Evolutionary conservation across 345 rosid genomes (phyloP).

Genomic region (Aquilaria yunnanensis): DNA sequence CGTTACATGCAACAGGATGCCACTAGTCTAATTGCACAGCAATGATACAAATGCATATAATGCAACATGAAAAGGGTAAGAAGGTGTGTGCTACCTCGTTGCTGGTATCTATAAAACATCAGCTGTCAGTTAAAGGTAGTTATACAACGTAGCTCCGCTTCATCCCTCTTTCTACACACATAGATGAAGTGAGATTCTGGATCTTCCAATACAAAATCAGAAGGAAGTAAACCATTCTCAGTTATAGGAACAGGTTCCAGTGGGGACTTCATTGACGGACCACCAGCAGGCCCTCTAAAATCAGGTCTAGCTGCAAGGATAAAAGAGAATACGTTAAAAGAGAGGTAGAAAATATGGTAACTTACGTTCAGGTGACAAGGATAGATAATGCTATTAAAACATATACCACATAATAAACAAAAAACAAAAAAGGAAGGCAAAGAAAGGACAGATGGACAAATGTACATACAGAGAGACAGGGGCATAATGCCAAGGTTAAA

Average conservation of each 20-base stretch:
- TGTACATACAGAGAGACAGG: neutral
- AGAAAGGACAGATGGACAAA: neutral
- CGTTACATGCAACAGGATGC: slow-evolving; percentile 10
- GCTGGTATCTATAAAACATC: slow-evolving; percentile 21
- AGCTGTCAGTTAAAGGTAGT: slow-evolving; percentile 33
- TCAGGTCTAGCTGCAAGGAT: slow-evolving; percentile 80
- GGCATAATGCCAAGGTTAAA: neutral
- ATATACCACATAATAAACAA: neutral
- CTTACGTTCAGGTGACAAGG: neutral
- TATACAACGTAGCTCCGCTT: slow-evolving; percentile 21
- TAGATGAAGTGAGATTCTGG: slow-evolving; percentile 93
- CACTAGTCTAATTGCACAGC: slow-evolving; percentile 13
- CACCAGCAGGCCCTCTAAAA: slow-evolving; percentile 37
- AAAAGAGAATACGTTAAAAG: neutral
- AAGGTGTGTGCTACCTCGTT: slow-evolving; percentile 2
- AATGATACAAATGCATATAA: slow-evolving; percentile 9
- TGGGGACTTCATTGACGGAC: slow-evolving; percentile 38
- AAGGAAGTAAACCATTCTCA: slow-evolving; percentile 58
- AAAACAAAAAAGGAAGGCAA: neutral
- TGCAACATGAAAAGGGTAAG: slow-evolving; percentile 5
- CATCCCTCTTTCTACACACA: slow-evolving; percentile 56
- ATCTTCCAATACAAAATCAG: slow-evolving; percentile 69
- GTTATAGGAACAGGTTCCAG: slow-evolving; percentile 65
- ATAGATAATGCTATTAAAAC: neutral
- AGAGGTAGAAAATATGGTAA: neutral